These are phyloP conservation scores for Podaxis rugospora DNA, from an alignment of 768 basidiomycete genomes.

Conservation along the genomic window DNA sequence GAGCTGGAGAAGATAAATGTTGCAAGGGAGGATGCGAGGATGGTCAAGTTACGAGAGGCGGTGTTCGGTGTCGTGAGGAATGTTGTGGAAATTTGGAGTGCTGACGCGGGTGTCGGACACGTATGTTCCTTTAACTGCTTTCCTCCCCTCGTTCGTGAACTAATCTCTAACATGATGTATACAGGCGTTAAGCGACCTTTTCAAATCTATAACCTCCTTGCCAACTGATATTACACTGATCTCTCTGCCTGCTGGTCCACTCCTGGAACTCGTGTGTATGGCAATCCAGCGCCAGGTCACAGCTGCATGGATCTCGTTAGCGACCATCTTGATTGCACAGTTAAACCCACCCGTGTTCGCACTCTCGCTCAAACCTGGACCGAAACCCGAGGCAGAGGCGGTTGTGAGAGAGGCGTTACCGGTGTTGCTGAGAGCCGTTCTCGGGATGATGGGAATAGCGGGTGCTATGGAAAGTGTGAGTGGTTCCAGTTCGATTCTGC, in stretches of 20 bases:
- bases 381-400: slow-evolving; percentile 49
- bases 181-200: slow-evolving; percentile 75
- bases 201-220: slow-evolving; percentile 83
- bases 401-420: slow-evolving; percentile 55
- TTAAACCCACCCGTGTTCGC: slow-evolving; percentile 68
- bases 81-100: slow-evolving; percentile 72
- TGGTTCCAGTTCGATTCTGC: slow-evolving; percentile 4
- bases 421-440: slow-evolving; percentile 52
- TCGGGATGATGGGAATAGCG: slow-evolving; percentile 47
- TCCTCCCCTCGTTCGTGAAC: not conserved
- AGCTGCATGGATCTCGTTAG: slow-evolving; percentile 81
- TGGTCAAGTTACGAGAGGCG: slow-evolving; percentile 59
- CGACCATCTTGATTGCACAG: slow-evolving; percentile 76
- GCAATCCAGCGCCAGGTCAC: slow-evolving; percentile 71
- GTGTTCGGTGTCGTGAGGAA: slow-evolving; percentile 58
- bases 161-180: not conserved
- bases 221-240: slow-evolving; percentile 74
- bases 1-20: slow-evolving; percentile 52
- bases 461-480: slow-evolving; percentile 71
- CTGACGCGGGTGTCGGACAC: slow-evolving; percentile 70
- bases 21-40: slow-evolving; percentile 61
- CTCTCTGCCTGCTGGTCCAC: slow-evolving; percentile 74
- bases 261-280: slow-evolving; percentile 74
- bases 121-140: slow-evolving; percentile 40
- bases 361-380: slow-evolving; percentile 44